Evolutionary conservation across 768 basidiomycete genomes (phyloP).

Genomic region (Mycena capillaripes): DNA sequence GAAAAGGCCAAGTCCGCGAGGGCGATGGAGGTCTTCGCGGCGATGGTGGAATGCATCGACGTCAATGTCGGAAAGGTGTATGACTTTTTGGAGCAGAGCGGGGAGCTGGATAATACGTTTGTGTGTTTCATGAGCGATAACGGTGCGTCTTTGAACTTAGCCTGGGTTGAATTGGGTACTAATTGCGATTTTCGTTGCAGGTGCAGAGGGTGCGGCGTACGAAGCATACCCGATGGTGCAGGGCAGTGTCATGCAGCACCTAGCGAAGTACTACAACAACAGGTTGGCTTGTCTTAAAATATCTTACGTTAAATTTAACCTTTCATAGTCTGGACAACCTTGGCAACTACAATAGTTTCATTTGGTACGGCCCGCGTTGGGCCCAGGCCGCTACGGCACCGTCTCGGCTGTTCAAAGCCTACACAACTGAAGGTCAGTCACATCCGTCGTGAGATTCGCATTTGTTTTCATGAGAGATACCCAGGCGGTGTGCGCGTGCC

Average conservation of each 20-base stretch:
- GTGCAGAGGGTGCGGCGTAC: slow-evolving; percentile 13
- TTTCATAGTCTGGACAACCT: slow-evolving; percentile 3
- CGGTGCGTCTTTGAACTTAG: background rate
- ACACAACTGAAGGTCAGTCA: slow-evolving; percentile 8
- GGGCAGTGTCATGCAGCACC: slow-evolving; percentile 16
- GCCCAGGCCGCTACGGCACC: slow-evolving; percentile 17
- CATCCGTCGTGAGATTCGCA: background rate
- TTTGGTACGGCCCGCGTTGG: slow-evolving; percentile 23
- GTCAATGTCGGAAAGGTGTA: slow-evolving; percentile 22
- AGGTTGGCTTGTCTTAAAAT: background rate
- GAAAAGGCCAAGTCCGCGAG: slow-evolving; percentile 14
- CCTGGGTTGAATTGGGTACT: background rate
- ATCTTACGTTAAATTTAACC: no score
- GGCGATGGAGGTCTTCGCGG: slow-evolving; percentile 27
- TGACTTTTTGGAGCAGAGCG: slow-evolving; percentile 22
- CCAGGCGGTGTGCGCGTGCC: slow-evolving; percentile 21
- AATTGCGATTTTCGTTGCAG: background rate
- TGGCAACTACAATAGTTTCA: slow-evolving; percentile 23
- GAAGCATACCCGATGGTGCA: slow-evolving; percentile 17
- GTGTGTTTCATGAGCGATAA: slow-evolving; percentile 23
- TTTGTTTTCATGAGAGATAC: background rate
- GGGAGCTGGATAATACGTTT: slow-evolving; percentile 19
- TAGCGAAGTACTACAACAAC: slow-evolving; percentile 22
- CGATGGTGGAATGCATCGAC: slow-evolving; percentile 25
- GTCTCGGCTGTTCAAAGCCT: slow-evolving; percentile 11